Percentiles rank a stretch among this genome's conserved stretches.
These are phyloP conservation scores for Malassezia japonica DNA, from an alignment of 1,284 basidiomycete genomes.

Conservation along the genomic window DNA sequence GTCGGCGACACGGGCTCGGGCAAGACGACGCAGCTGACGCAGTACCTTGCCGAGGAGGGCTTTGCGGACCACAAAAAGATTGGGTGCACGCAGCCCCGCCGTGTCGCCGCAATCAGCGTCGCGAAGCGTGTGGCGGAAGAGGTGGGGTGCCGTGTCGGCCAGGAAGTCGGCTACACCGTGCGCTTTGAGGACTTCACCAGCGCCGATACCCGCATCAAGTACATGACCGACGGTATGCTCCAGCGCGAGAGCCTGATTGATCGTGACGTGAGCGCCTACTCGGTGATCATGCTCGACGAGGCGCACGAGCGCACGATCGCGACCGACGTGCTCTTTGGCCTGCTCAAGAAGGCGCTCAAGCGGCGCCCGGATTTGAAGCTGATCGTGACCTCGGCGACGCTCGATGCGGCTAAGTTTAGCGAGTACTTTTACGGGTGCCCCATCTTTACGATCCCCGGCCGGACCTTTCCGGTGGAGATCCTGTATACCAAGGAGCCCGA, in stretches of 20 bases:
- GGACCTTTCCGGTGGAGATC: constrained; percentile 94
- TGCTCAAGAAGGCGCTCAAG: constrained; percentile 91
- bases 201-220: constrained; percentile 96
- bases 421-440: constrained; percentile 97
- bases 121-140: constrained; percentile 97
- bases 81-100: constrained; percentile 93
- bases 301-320: constrained; percentile 96
- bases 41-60: constrained; percentile 80
- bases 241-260: constrained; percentile 93
- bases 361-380: constrained; percentile 88
- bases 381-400: constrained; percentile 93
- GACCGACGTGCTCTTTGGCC: constrained; percentile 92
- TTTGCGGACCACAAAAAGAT: constrained; percentile 70
- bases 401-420: constrained; percentile 99
- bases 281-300: constrained; percentile 95
- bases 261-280: constrained; percentile 81
- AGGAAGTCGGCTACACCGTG: constrained; percentile 96
- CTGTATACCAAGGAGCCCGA: constrained; percentile 98
- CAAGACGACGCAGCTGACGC: constrained; percentile 81
- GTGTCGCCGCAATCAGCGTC: constrained; percentile 98
- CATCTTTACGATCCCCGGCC: constrained; percentile 98
- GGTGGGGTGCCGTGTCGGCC: constrained; percentile 87
- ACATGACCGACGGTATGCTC: constrained; percentile 99
- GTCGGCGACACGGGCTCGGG: constrained; percentile 90
- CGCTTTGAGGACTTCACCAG: constrained; percentile 98